These are phyloP conservation scores for Hortaea werneckii DNA, from an alignment of 2,329 filamentous ascomycete genomes.

Conservation along the genomic window DNA sequence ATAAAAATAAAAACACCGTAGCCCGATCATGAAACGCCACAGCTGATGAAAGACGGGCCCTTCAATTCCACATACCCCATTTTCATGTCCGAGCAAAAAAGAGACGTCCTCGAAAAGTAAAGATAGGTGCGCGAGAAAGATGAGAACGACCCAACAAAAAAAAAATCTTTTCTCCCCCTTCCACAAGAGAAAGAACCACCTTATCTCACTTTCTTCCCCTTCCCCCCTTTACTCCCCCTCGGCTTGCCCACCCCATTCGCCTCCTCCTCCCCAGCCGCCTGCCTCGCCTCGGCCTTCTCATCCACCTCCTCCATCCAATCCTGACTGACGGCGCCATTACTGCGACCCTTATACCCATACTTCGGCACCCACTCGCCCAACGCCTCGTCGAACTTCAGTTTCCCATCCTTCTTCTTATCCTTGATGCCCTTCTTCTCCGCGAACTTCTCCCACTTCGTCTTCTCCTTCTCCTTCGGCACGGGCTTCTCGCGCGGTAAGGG, in stretches of 20 bases:
- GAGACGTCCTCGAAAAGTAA: too few species aligned
- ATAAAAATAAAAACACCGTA: too few species aligned
- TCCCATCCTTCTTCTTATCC: conserved; percentile 70
- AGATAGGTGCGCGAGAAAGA: too few species aligned
- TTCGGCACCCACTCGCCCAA: conserved; percentile 82
- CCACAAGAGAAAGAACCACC: too few species aligned
- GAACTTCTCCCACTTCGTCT: conserved; percentile 93
- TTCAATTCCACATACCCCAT: too few species aligned
- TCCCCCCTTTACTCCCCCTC: neutral
- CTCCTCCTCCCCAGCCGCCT: conserved; percentile 11
- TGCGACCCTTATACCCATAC: conserved; percentile 89
- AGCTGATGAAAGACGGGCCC: too few species aligned
- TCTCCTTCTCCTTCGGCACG: conserved; percentile 67
- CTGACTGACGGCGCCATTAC: conserved; percentile 50
- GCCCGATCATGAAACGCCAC: too few species aligned
- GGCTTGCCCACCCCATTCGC: neutral
- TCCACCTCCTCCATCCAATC: conserved; percentile 93
- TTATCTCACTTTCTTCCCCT: neutral
- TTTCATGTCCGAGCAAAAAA: too few species aligned
- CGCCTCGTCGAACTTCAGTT: conserved; percentile 75
- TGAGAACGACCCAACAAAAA: too few species aligned
- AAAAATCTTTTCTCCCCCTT: too few species aligned
- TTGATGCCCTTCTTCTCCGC: conserved; percentile 95
- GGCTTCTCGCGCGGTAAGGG: conserved; percentile 83
- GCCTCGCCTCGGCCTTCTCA: conserved; percentile 47